Percentiles rank a stretch among this genome's conserved stretches.
phyloP scores from a whole-genome alignment of 2,329 filamentous ascomycete species.

The Allantophomopsis cytisporea region DNA sequence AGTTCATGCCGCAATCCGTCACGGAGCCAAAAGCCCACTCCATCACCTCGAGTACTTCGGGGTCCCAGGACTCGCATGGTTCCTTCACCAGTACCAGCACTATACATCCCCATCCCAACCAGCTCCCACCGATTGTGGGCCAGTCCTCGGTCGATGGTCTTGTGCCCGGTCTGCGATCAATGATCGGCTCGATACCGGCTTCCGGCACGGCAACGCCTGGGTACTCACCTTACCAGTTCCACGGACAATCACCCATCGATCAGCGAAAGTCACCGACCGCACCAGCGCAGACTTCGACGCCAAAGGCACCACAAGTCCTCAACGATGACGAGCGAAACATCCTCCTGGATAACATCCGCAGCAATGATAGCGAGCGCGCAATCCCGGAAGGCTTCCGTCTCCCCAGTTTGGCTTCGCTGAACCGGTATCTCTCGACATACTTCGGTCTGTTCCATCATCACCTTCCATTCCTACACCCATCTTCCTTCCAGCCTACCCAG shows the following conservation, averaged over 20 bases:
- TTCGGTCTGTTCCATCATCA: constrained; percentile 97
- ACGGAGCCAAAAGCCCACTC: constrained; percentile 65
- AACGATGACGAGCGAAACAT: constrained; percentile 75
- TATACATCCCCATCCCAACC: constrained; percentile 40
- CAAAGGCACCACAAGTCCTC: constrained; percentile 65
- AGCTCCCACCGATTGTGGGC: constrained; percentile 57
- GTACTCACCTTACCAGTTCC: constrained; percentile 57
- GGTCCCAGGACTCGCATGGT: constrained; percentile 54
- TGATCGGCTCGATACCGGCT: constrained; percentile 58
- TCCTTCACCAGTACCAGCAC: constrained; percentile 46
- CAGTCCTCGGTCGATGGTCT: constrained; percentile 45
- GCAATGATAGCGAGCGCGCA: constrained; percentile 65
- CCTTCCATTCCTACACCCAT: constrained; percentile 85
- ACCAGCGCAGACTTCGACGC: constrained; percentile 46
- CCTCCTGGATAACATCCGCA: constrained; percentile 77
- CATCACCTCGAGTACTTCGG: constrained; percentile 52
- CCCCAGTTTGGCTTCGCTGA: constrained; percentile 66
- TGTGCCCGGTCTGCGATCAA: constrained; percentile 53
- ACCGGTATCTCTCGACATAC: constrained; percentile 89
- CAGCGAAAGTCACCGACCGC: constrained; percentile 55
- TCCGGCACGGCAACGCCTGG: constrained; percentile 58
- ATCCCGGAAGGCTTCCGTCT: constrained; percentile 84
- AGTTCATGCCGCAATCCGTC: constrained; percentile 60
- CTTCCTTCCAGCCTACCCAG: constrained; percentile 72
- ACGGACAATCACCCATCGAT: constrained; percentile 56